Conservation (phyloP, 208 protist species). For the Blastocrithidia nonstop region DNA sequence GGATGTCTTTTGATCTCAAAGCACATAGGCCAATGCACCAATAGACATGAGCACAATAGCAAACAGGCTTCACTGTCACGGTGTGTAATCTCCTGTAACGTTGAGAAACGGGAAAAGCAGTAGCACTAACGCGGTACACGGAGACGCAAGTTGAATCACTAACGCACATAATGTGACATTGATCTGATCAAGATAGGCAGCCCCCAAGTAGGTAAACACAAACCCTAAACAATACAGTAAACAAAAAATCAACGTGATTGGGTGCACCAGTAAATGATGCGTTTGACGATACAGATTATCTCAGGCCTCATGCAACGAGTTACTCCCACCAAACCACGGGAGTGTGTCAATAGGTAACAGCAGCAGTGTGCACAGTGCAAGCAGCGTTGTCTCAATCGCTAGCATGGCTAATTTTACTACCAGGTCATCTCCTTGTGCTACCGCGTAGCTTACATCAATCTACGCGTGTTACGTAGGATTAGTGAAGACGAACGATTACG, state of each 20-base stretch:
- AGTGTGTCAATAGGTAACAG: slow-evolving; percentile 33
- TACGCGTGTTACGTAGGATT: neutral
- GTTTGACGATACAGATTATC: slow-evolving; percentile 10
- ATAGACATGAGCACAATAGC: slow-evolving; percentile 11
- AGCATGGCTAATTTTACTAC: slow-evolving; percentile 50
- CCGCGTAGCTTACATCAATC: neutral
- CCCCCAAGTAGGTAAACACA: slow-evolving; percentile 23
- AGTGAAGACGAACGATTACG: neutral
- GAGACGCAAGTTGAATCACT: slow-evolving; percentile 34
- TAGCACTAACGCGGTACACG: slow-evolving; percentile 31
- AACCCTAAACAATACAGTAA: slow-evolving; percentile 30
- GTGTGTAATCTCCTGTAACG: slow-evolving; percentile 13
- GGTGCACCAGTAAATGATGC: slow-evolving; percentile 5
- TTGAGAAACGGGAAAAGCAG: slow-evolving; percentile 24
- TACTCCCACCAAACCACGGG: slow-evolving; percentile 33
- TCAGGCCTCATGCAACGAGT: slow-evolving; percentile 14
- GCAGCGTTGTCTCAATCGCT: slow-evolving; percentile 18
- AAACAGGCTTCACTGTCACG: slow-evolving; percentile 22
- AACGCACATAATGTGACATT: slow-evolving; percentile 50
- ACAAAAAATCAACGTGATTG: slow-evolving; percentile 20
- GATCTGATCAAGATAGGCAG: slow-evolving; percentile 45
- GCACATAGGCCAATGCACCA: slow-evolving; percentile 28
- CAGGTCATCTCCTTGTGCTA: slow-evolving; percentile 17
- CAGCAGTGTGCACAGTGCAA: slow-evolving; percentile 12
- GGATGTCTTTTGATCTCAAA: slow-evolving; percentile 27